phyloP scores from a whole-genome alignment of 306 rosid species.

The Rosa lucieae region DNA sequence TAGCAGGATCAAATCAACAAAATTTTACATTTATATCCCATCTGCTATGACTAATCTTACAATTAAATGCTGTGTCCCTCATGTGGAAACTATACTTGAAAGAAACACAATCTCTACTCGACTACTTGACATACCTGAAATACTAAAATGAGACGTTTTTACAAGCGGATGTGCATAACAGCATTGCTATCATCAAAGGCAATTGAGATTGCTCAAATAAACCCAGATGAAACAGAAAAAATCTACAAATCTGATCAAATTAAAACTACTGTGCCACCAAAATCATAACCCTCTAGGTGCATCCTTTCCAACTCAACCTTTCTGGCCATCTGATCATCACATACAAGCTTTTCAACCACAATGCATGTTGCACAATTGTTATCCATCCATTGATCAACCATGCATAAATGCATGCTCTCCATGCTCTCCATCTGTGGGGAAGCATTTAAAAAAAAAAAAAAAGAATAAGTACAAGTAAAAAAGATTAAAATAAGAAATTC shows the following conservation, averaged over 20 bases:
- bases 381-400: slow-evolving; percentile 48
- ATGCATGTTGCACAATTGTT: background rate
- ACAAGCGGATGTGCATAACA: background rate
- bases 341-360: background rate
- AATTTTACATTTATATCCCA: slow-evolving; percentile 5
- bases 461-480: slow-evolving; percentile 1
- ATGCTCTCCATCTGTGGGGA: slow-evolving; percentile 27
- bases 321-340: background rate
- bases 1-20: background rate
- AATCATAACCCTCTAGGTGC: background rate
- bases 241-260: background rate
- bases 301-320: background rate
- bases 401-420: slow-evolving; percentile 48
- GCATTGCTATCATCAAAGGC: background rate
- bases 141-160: background rate
- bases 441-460: background rate
- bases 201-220: slow-evolving; percentile 8
- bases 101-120: background rate
- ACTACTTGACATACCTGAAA: background rate
- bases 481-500: background rate
- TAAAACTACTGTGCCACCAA: background rate
- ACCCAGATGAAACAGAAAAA: slow-evolving; percentile 1
- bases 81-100: slow-evolving; percentile 4
- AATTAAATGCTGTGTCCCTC: background rate
- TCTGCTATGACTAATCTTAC: slow-evolving; percentile 3